These are phyloP conservation scores for Penicillium hordei DNA, from an alignment of 2,329 filamentous ascomycete species.

Conservation along the genomic window DNA sequence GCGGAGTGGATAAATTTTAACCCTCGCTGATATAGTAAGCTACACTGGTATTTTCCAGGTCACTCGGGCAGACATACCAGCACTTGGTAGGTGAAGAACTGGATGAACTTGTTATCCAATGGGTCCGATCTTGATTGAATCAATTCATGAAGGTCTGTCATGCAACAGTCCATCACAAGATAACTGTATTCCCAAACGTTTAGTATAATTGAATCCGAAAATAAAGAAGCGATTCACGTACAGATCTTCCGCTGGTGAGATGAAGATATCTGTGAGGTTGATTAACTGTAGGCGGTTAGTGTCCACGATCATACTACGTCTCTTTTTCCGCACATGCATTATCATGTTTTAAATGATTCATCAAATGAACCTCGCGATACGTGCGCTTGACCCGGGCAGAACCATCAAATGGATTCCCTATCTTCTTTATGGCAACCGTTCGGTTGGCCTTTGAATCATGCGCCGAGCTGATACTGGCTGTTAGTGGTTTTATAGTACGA, in stretches of 20 bases:
- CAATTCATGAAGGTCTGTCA: slow-evolving; percentile 8
- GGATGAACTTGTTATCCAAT: slow-evolving; percentile 2
- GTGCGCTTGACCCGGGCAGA: slow-evolving; percentile 3
- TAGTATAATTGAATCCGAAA: neutral
- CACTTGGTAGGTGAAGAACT: slow-evolving; percentile 13
- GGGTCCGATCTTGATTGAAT: neutral
- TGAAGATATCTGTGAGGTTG: slow-evolving; percentile 9
- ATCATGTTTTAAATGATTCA: slow-evolving; percentile 13
- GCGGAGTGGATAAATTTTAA: slow-evolving; percentile 98
- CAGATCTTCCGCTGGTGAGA: slow-evolving; percentile 10
- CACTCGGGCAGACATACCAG: neutral
- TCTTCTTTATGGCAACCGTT: slow-evolving; percentile 8
- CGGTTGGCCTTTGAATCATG: slow-evolving; percentile 1
- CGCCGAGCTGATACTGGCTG: neutral
- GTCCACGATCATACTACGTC: rapidly evolving
- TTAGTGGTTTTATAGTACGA: neutral
- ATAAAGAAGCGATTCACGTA: neutral
- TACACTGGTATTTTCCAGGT: too few relatives aligned
- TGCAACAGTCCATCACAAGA: slow-evolving; percentile 7
- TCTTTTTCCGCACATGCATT: neutral
- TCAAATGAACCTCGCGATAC: slow-evolving; percentile 9
- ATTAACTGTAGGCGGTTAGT: slow-evolving; percentile 2
- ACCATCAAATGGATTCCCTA: neutral
- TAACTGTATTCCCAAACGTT: neutral
- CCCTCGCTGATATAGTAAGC: slow-evolving; percentile 63